Evolutionary conservation across 192 early-diverging fungal genomes (phyloP), one percentile per base, ranked within the genome.

Genomic region (Rhizoclosmatium sp.): DNA sequence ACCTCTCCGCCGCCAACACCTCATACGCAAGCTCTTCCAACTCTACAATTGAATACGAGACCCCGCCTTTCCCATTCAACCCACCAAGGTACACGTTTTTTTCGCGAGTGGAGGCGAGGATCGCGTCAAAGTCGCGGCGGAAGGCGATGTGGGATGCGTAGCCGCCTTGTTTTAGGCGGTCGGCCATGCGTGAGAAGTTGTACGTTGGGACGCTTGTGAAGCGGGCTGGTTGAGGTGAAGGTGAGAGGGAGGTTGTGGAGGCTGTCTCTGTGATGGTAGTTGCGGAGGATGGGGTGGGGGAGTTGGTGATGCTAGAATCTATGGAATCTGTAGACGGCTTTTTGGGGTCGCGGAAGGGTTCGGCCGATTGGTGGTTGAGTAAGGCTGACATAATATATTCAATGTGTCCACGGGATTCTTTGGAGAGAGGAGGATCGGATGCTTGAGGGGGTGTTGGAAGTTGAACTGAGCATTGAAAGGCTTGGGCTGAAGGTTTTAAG

Each of bases 61-160:
- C 49, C 19, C n/a, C 39, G 31, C 21, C 39, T 23, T 1, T 14
- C 51, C 7, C 70, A 3, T 10, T 42, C 19, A 65, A 19, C 7
- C 45, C 42, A 7, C 39, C 21, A 39, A 69, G 3, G 46, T 45
- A 69, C 19, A 44, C 14, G 3, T 65, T 65, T 39, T 44, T 21
- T 42, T 56, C 69, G 16, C 69, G 47, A 49, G 7, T 54, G 23
- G 5, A n/a, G 21, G 14, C 10, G 9, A 71, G 12, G 16, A 71
- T 56, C 51, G 48, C 69, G 16, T 75, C 72, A 62, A 75, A 75
- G 45, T 75, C 72, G 4, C 72, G 72, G n/a, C 42, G 56, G 31
- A 75, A 60, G 21, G 39, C 42, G 2, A 75, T 7, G 41, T 59
- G 59, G 23, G 46, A 49, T 14, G 19, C 10, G 19, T 75, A 75